A percentile compares a stretch with the other conserved stretches of the same genome.
Conservation (phyloP, 257 asterid genomes). For the Przewalskia tangutica region DNA sequence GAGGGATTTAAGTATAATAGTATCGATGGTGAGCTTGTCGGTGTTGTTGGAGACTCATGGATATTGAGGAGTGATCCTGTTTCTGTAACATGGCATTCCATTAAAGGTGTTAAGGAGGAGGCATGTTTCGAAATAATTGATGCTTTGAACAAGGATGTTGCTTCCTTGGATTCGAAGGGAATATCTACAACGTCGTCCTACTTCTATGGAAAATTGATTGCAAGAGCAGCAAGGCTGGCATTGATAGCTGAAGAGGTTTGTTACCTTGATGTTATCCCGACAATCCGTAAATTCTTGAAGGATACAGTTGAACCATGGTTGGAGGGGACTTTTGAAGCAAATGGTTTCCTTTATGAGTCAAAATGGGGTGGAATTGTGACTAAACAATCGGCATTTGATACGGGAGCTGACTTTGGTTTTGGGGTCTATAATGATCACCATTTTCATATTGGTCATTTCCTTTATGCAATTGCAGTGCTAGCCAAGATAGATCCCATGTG, state of each 20-base stretch:
- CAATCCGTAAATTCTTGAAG: conserved; percentile 58
- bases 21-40: conserved; percentile 88
- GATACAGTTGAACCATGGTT: conserved; percentile 91
- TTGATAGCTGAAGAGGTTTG: conserved; percentile 82
- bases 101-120: conserved; percentile 58
- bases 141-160: conserved; percentile 61
- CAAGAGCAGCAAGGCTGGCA: conserved; percentile 94
- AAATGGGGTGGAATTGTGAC: conserved; percentile 95
- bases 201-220: conserved; percentile 72
- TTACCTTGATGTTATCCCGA: conserved; percentile 53
- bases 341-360: conserved; percentile 70
- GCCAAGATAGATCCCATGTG: conserved; percentile 81
- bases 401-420: conserved; percentile 90
- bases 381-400: conserved; percentile 59
- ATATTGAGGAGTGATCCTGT: conserved; percentile 59
- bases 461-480: conserved; percentile 76
- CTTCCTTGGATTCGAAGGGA: conserved; percentile 32
- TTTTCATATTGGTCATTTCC: conserved; percentile 76
- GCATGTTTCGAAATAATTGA: conserved; percentile 34
- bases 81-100: conserved; percentile 83
- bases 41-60: conserved; percentile 92
- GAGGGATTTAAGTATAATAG: conserved; percentile 61
- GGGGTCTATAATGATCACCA: conserved; percentile 88
- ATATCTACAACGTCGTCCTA: conserved; percentile 63
- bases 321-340: conserved; percentile 60